A percentile compares a stretch with the other conserved stretches of the same genome.
phyloP scores from a whole-genome alignment of 106 monocot species.

The Apostasia shenzhenica region DNA sequence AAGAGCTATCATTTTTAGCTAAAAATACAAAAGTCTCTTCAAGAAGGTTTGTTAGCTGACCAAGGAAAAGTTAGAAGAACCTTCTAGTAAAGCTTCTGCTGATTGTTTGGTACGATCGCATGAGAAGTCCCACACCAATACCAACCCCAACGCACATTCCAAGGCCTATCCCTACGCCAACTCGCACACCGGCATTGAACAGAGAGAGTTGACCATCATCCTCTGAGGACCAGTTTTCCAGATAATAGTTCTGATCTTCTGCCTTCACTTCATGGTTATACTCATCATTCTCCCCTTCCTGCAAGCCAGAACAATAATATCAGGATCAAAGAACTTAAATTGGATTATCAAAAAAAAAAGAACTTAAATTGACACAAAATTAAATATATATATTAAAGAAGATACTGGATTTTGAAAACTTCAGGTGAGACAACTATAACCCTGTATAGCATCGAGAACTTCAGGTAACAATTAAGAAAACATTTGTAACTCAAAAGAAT shows the following conservation, averaged over 20 bases:
- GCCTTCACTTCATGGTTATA: conserved; percentile 15
- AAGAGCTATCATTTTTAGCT: no score
- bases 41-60: no score
- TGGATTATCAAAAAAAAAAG: no score
- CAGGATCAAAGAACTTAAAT: no score
- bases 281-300: conserved; percentile 14
- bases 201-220: conserved; percentile 24
- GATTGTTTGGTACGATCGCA: conserved; percentile 21
- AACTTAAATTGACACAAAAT: no score
- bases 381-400: no score
- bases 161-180: conserved; percentile 23
- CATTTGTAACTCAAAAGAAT: no score
- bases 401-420: no score
- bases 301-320: not conserved
- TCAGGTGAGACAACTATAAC: no score
- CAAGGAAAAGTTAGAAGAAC: conserved; percentile 11
- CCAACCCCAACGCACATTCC: conserved; percentile 26
- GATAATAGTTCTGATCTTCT: conserved; percentile 1
- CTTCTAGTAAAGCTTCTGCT: conserved; percentile 20
- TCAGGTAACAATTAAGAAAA: no score
- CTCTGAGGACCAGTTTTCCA: conserved; percentile 18
- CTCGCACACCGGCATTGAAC: conserved; percentile 27
- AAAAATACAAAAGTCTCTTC: no score
- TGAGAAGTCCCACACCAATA: conserved; percentile 21
- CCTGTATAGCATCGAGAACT: no score